phyloP scores from a whole-genome alignment of 2,329 filamentous ascomycete genomes.

The Fusarium miscanthi region DNA sequence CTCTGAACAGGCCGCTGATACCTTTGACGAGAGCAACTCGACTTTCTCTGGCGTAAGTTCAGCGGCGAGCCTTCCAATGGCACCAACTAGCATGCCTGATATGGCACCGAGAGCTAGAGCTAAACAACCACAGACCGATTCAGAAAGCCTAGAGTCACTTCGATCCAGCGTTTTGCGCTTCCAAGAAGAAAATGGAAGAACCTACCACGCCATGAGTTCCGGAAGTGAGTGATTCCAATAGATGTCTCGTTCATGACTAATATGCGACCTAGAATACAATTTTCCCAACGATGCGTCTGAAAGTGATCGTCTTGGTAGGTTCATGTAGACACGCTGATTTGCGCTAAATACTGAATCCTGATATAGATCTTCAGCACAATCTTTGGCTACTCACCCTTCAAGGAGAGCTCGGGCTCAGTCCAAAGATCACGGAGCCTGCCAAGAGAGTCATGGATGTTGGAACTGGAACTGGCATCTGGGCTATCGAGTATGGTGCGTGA shows the following conservation, averaged over 20 bases:
- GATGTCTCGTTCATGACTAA: background rate
- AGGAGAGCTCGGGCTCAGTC: background rate
- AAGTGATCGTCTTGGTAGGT: background rate
- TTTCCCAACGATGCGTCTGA: conserved; percentile 12
- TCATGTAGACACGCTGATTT: no score
- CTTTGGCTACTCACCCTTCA: conserved; percentile 11
- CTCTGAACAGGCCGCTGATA: background rate
- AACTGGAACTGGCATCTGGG: conserved; percentile 7
- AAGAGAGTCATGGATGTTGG: conserved; percentile 14
- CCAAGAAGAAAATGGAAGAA: conserved; percentile 17
- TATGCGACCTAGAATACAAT: background rate
- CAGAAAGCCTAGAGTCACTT: conserved; percentile 8
- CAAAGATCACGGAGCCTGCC: background rate
- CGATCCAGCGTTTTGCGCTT: conserved; percentile 4
- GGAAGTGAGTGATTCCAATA: background rate
- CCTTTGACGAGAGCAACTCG: conserved; percentile 1
- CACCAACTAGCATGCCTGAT: fast-evolving
- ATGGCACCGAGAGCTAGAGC: background rate
- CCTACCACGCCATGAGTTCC: conserved; percentile 11
- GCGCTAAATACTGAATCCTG: no score
- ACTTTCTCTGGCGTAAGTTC: conserved; percentile 5
- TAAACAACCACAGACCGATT: background rate
- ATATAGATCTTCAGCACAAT: conserved; percentile 6
- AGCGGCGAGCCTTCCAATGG: fast-evolving
- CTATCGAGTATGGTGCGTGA: conserved; percentile 7